Evolutionary conservation across 176 grass and related monocot genomes (phyloP), one percentile per base, ranked within the genome.

Genomic region (Oryza rufipogon): DNA sequence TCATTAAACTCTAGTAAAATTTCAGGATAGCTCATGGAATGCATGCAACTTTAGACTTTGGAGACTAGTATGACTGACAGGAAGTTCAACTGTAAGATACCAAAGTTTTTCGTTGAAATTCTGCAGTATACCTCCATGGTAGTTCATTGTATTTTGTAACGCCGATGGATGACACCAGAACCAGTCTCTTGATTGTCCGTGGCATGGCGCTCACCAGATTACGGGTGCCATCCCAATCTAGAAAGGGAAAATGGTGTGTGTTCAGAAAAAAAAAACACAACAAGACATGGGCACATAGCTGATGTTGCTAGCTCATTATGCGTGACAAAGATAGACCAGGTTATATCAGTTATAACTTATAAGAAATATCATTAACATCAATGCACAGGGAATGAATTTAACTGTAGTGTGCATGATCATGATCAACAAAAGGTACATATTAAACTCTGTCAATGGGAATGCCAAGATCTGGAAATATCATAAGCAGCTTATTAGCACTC

Each of bases 141-240:
- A 95, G 72, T 78, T 93, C 95, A 83, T 95, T 95, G 71, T 90
- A 98, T 81, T 98, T 98, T 70, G 95, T 98, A 70, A 98, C 95
- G 84, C 95, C 95, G 26, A 98, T 25, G 16, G 95, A 95, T 77
- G 95, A 95, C 49, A 98, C 95, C 17, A 98, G 65, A 88, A 95
- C 66, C 45, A 93, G 44, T 86, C 95, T 95, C 56, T 83, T 81
- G 48, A 98, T 74, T 78, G 92, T 91, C 41, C 4, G 83, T 82
- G 91, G 91, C 71, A 95, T 52, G 71, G 28, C 79, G 17, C 65
- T 81, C 75, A 95, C 91, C 75, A 98, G 77, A 93, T 98, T 98
- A 73, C 92, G 83, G 28, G 95, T 89, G 63, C 92, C 95, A 56
- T 91, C 92, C 92, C 92, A 95, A 85, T 98, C 95, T 98, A 81